Base-by-base conservation (phyloP, 768 basidiomycete species). In the Trametes elegans region DNA sequence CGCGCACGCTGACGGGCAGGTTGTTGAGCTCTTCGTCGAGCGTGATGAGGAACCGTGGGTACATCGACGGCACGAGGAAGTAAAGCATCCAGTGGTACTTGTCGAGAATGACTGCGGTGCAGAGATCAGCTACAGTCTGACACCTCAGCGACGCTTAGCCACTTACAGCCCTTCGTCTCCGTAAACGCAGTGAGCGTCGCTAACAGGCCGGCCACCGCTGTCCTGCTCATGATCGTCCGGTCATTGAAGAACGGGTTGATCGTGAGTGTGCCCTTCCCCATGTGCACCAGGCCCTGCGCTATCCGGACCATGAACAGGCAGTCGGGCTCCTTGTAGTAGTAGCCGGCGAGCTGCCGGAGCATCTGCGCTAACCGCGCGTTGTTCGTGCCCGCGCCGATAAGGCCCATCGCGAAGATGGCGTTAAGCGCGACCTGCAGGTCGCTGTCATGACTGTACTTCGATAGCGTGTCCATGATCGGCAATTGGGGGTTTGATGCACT, bases 41-140 rank as follows among this genome's bases (percentile, higher is more conserved):
- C 0, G 95, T 97, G 71, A 98, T 98, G 66, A 99, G 74, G 88
- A 98, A 98, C 53, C 95, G 86, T 31, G 97, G 97, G 74, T 93
- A 96, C 97, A 99, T 98, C 55, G 94, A 90, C 2, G 93, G 88
- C 6, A 86, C 87, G 26, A 98, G 81, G 82, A 95, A 94, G 76
- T 91, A 99, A 53, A 98, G 74, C 93, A 98, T 97, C 97, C 97
- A 99, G 73, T 98, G 97, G 62, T 91, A 88, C 71, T 87, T 95
- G 68, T 95, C 93, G 16, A 98, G 82, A 2, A 99, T 77, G 68
- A 99, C 95, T 97, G 57, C 32, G 48, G 52, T 27, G 28, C 34
- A 41, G 45, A 27, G 19, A 26, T 34, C 1, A 35, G 41, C 11
- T 24, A 42, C 13, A 18, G 7, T 38, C 28, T 24, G 35, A 24